Percentiles rank a stretch among this genome's conserved stretches.
phyloP scores from a whole-genome alignment of 768 basidiomycete genomes.

The Astraeus odoratus region DNA sequence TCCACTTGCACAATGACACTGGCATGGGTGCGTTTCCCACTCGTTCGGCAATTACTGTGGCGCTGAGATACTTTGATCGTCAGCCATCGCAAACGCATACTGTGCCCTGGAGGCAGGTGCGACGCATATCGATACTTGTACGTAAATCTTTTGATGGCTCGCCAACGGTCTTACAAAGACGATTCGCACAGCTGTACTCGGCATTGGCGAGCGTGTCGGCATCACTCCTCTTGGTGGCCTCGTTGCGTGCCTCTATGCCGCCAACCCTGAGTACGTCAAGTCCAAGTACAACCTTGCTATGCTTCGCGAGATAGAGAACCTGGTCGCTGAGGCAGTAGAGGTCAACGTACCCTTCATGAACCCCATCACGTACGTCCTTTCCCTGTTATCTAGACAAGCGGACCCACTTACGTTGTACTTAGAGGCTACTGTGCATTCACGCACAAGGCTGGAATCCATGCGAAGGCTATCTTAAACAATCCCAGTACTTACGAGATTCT shows the following conservation, averaged over 20 bases:
- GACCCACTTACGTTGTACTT: not conserved
- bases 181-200: constrained; percentile 67
- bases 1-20: constrained; percentile 98
- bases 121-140: constrained; percentile 97
- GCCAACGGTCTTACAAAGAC: constrained; percentile 3
- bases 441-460: constrained; percentile 99
- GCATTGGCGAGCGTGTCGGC: constrained; percentile 98
- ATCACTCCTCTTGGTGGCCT: constrained; percentile 98
- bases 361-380: constrained; percentile 68
- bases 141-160: constrained; percentile 20
- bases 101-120: constrained; percentile 97
- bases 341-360: constrained; percentile 98
- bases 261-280: constrained; percentile 99
- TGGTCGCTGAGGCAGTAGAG: constrained; percentile 98
- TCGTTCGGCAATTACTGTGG: not conserved
- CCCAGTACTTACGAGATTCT: constrained; percentile 98
- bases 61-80: constrained; percentile 2
- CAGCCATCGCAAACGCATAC: constrained; percentile 97
- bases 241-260: constrained; percentile 93
- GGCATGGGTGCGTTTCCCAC: constrained; percentile 65
- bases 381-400: not conserved
- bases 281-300: constrained; percentile 96
- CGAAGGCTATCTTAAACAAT: constrained; percentile 99
- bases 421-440: constrained; percentile 99
- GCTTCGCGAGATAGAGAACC: constrained; percentile 98